Evolutionary conservation across 2,329 filamentous ascomycete genomes (phyloP).

Genomic region (Alternaria arborescens): DNA sequence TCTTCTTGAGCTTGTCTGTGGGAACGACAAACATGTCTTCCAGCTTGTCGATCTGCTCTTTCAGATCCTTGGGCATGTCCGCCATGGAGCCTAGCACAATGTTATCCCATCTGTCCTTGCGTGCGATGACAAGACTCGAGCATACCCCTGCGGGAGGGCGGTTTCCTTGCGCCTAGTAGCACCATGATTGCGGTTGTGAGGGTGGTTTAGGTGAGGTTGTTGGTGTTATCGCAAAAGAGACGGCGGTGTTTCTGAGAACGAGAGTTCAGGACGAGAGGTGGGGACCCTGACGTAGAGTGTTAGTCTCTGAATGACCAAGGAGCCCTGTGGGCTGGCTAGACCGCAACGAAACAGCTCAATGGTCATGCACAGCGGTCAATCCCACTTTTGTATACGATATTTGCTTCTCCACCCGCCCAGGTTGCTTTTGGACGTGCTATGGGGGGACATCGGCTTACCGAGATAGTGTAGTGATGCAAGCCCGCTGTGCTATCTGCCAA

Average conservation of each 20-base stretch:
- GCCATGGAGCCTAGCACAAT: conserved; percentile 77
- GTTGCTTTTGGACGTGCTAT: conserved; percentile 26
- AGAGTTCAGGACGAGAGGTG: conserved; percentile 11
- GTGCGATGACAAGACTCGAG: conserved; percentile 31
- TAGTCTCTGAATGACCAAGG: conserved; percentile 10
- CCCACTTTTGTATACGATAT: conserved; percentile 15
- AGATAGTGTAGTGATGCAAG: conserved; percentile 24
- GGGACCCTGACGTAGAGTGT: conserved; percentile 13
- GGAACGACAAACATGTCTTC: conserved; percentile 86
- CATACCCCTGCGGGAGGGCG: conserved; percentile 78
- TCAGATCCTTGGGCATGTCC: conserved; percentile 86
- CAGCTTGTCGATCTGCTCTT: conserved; percentile 80
- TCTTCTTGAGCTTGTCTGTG: conserved; percentile 81
- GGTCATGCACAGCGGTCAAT: conserved; percentile 19
- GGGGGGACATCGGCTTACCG: conserved; percentile 23
- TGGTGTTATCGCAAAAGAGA: conserved; percentile 8
- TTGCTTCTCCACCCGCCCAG: conserved; percentile 23
- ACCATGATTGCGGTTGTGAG: conserved; percentile 63
- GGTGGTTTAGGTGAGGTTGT: conserved; percentile 3
- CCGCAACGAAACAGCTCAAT: conserved; percentile 5
- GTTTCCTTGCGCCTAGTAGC: conserved; percentile 69
- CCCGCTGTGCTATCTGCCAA: conserved; percentile 18
- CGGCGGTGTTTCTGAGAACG: not conserved
- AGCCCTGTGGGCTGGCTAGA: conserved; percentile 9
- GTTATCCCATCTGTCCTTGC: conserved; percentile 31